Conservation (phyloP, 2,329 filamentous ascomycete genomes). For the Paracamarosporium sp. region DNA sequence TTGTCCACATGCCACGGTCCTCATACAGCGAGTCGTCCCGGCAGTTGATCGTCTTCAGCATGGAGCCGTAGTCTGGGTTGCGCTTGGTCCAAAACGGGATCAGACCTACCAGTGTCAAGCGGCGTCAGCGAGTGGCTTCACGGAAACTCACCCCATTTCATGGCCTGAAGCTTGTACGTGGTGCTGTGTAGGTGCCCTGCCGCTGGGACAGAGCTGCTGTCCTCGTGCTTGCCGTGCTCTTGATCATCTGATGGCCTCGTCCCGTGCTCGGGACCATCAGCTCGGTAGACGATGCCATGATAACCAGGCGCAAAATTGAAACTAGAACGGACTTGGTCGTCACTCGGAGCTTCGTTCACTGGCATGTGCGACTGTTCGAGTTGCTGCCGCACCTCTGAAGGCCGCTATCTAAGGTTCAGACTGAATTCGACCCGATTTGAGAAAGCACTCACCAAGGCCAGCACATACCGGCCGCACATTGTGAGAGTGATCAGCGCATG, state of each 20-base stretch:
- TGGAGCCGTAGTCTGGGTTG: slow-evolving; percentile 75
- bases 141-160: slow-evolving; percentile 78
- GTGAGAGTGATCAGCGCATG: slow-evolving; percentile 26
- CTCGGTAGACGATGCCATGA: slow-evolving; percentile 84
- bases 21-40: slow-evolving; percentile 83
- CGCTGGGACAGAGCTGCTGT: slow-evolving; percentile 18
- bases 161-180: slow-evolving; percentile 83
- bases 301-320: slow-evolving; percentile 95
- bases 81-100: slow-evolving; percentile 93
- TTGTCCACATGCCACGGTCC: slow-evolving; percentile 84
- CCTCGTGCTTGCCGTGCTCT: slow-evolving; percentile 12
- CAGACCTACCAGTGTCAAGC: slow-evolving; percentile 58
- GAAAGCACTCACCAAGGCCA: slow-evolving; percentile 62
- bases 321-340: slow-evolving; percentile 74
- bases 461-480: slow-evolving; percentile 74
- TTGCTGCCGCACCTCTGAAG: slow-evolving; percentile 75
- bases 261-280: slow-evolving; percentile 70
- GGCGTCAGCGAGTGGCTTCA: slow-evolving; percentile 18
- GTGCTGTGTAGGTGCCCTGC: slow-evolving; percentile 44
- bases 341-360: slow-evolving; percentile 73
- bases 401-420: slow-evolving; percentile 61
- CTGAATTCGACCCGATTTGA: slow-evolving; percentile 7
- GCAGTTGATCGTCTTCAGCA: slow-evolving; percentile 94
- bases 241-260: slow-evolving; percentile 36
- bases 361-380: slow-evolving; percentile 77